Conservation (phyloP, 441 rosid species). For the Jatropha podagrica region DNA sequence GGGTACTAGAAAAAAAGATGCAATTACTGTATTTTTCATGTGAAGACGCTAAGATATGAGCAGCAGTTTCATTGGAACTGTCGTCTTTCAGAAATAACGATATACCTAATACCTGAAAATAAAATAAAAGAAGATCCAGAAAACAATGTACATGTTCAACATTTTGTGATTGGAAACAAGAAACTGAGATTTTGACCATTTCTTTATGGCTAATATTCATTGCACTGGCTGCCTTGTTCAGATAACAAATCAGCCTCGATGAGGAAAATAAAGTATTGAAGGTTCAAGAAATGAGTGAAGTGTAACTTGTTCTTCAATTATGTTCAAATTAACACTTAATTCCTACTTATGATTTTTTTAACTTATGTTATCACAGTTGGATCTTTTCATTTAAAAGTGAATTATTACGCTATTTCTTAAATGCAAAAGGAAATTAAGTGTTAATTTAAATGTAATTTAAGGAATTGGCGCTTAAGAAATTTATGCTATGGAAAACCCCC, state of each 20-base stretch:
- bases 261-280: no score
- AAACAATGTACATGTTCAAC: conserved; percentile 1
- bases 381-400: no score
- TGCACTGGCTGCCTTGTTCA: neutral
- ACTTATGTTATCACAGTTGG: no score
- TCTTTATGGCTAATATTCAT: neutral
- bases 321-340: no score
- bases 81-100: neutral
- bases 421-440: no score
- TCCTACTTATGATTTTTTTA: no score
- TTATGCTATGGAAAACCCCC: no score
- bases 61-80: conserved; percentile 18
- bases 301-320: no score
- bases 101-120: neutral
- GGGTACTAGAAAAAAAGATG: neutral
- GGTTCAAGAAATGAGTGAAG: no score
- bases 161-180: neutral
- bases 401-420: no score
- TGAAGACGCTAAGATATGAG: conserved; percentile 17
- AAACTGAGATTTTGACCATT: conserved; percentile 3
- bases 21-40: conserved; percentile 14
- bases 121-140: neutral
- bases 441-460: no score
- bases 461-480: no score
- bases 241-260: neutral